phyloP scores from a whole-genome alignment of 73 alveolate species.

The Paramecium biaurelia region DNA sequence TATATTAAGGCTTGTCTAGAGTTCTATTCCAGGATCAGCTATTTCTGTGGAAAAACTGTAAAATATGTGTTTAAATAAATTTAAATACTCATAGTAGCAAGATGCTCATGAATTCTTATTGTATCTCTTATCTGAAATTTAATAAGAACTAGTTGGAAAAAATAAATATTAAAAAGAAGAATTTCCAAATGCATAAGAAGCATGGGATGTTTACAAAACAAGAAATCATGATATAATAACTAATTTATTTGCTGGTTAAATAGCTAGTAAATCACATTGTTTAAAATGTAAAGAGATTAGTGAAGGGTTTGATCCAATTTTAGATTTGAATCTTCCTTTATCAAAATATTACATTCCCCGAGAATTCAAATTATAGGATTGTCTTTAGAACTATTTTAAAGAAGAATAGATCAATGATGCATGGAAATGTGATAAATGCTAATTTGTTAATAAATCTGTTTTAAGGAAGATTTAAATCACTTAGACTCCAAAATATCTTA shows the following conservation, averaged over 20 bases:
- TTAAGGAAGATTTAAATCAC: neutral
- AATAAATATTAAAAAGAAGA: neutral
- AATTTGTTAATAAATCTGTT: neutral
- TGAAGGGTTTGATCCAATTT: constrained; percentile 28
- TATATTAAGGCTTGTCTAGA: neutral
- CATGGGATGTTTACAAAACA: constrained; percentile 6
- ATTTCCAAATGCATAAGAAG: neutral
- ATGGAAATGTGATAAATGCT: constrained; percentile 34
- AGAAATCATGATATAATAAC: neutral
- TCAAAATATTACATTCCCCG: neutral
- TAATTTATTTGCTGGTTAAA: constrained; percentile 7
- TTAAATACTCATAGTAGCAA: neutral
- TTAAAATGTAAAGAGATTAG: neutral
- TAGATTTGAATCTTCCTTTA: neutral
- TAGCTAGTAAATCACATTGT: constrained; percentile 30
- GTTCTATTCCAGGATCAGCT: neutral
- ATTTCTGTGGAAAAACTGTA: neutral
- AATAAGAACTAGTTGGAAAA: neutral
- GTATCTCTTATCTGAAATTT: neutral
- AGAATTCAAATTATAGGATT: neutral
- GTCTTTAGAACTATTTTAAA: neutral
- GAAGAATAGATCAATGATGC: constrained; percentile 7
- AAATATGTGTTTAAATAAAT: neutral
- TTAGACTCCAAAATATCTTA: neutral
- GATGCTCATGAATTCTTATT: constrained; percentile 30